Conservation (phyloP, 2,329 filamentous ascomycete genomes). For the Penicillium sp. region DNA sequence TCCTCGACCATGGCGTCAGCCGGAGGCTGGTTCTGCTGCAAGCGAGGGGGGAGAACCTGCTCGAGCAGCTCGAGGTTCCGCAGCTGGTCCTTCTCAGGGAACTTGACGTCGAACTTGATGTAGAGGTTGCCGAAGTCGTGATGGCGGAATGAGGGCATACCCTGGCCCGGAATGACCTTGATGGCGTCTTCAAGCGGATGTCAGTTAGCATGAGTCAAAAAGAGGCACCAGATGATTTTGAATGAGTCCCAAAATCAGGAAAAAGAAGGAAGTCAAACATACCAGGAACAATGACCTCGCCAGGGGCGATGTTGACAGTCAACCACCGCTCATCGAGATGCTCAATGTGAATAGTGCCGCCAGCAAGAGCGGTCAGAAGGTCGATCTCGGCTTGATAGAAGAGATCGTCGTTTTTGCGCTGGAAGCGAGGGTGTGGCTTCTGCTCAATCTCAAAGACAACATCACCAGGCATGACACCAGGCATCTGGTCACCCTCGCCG, state of each 20-base stretch:
- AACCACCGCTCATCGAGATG: constrained; percentile 98
- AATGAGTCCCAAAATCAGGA: background rate
- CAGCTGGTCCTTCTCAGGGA: constrained; percentile 75
- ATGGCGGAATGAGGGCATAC: constrained; percentile 95
- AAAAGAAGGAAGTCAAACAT: constrained; percentile 45
- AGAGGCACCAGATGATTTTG: background rate
- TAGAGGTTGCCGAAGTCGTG: constrained; percentile 96
- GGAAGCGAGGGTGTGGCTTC: constrained; percentile 96
- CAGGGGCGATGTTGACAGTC: constrained; percentile 86
- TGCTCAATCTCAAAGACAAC: constrained; percentile 99
- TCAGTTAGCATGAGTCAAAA: constrained; percentile 14
- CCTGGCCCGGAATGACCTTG: constrained; percentile 93
- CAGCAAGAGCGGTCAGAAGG: constrained; percentile 89
- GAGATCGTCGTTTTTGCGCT: constrained; percentile 92
- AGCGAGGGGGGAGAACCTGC: constrained; percentile 76
- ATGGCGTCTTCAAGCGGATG: constrained; percentile 66
- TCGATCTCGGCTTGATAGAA: constrained; percentile 96
- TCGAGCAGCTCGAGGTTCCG: constrained; percentile 79
- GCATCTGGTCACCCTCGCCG: constrained; percentile 94
- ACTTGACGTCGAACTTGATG: constrained; percentile 97
- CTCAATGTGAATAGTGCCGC: constrained; percentile 88
- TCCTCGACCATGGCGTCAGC: constrained; percentile 88
- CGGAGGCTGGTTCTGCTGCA: constrained; percentile 69
- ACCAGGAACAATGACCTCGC: constrained; percentile 93
- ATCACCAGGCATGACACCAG: constrained; percentile 89